Base-by-base conservation (phyloP, 495 filamentous ascomycete species). In the Stereocaulon alpinum region DNA sequence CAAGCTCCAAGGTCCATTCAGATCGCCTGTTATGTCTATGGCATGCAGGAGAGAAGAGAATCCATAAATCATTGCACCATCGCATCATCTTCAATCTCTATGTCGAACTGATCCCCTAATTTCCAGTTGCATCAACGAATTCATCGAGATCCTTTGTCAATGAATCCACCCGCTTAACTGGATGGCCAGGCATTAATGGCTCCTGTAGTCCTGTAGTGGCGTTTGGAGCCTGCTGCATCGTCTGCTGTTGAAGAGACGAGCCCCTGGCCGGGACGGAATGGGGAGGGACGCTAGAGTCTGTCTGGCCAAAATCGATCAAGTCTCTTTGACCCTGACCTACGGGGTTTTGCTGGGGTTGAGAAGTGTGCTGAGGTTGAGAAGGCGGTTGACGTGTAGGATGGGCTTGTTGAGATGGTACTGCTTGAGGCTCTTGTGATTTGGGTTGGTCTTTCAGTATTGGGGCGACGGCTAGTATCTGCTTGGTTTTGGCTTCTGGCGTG, bases 401-500 rank as follows among this genome's bases (percentile, higher is more conserved):
- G 61, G 63, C 56, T 73, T 73, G 44, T 24, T 51, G 37, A 42
- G 47, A 22, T 40, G 37, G 34, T 18, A 34, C 37, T 37, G 37
- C 6, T n/a, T 58, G 18, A 24, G 52, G 69, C 63, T 72, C 67
- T 43, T 69, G 68, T 40, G 68, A 62, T 32, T 69, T 62, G 59
- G 69, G 72, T 68, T 94, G 89, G 59, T 90, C 90, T 54, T 78
- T 78, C 37, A 97, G 69, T 67, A 99, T 91, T 5, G 93, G 91
- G 11, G 86, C 86, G 48, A 97, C 87, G 37, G 86, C 76, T 59
- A 91, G 75, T 48, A 97, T 95, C 70, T 97, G 93, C 64, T 91
- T 79, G 32, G 80, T 77, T 66, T 92, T 88, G 61, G 84, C 78
- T 58, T 90, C 76, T 0, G 88, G 83, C 17, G 89, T 82, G 42